A percentile compares a stretch with the other conserved stretches of the same genome.
Conservation (phyloP, 768 basidiomycete genomes). For the Leccinellum rugosiceps region DNA sequence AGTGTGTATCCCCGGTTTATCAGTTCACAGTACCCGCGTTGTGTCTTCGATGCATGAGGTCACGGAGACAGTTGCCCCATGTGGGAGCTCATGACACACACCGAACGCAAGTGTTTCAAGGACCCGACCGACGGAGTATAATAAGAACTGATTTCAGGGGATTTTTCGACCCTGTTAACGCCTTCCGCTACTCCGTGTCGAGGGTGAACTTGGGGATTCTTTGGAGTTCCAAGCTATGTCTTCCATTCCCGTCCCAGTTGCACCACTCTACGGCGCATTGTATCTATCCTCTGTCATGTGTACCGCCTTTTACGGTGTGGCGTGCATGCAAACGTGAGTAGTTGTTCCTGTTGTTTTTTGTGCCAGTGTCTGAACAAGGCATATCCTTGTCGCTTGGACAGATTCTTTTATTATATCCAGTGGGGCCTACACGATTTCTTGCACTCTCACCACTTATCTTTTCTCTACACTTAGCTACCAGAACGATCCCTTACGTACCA, state of each 20-base stretch:
- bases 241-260: slow-evolving; percentile 1
- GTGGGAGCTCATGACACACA: neutral
- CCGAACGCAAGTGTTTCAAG: neutral
- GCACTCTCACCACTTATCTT: neutral
- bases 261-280: slow-evolving; percentile 1
- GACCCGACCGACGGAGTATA: neutral
- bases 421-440: neutral
- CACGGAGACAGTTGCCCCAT: neutral
- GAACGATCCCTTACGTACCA: neutral
- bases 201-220: neutral
- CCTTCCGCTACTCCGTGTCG: neutral
- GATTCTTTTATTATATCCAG: slow-evolving; percentile 10
- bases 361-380: neutral
- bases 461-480: neutral
- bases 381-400: neutral
- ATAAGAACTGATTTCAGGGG: neutral
- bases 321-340: slow-evolving; percentile 9
- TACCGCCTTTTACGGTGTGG: slow-evolving; percentile 4
- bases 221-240: neutral
- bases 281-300: slow-evolving; percentile 2
- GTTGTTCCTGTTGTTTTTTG: neutral
- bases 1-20: neutral
- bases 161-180: neutral
- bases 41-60: neutral
- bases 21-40: neutral